phyloP scores from a whole-genome alignment of 305 asterid genomes.

The Euphrasia arctica region DNA sequence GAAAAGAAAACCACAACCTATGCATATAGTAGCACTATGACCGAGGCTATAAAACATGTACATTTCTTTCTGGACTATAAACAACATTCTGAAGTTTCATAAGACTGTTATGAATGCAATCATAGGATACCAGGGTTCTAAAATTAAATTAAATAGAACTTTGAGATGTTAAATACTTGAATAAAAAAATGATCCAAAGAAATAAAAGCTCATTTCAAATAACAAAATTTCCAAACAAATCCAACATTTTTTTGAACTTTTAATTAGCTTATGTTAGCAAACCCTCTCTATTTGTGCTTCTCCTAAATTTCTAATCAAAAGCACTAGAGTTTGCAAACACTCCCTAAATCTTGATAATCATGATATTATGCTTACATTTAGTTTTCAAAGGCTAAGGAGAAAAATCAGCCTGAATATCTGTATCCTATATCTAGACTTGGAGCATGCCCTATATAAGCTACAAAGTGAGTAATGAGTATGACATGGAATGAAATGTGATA shows the following conservation, averaged over 20 bases:
- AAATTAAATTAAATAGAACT: background rate
- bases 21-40: conserved; percentile 12
- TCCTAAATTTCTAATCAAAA: background rate
- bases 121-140: background rate
- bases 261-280: background rate
- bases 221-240: background rate
- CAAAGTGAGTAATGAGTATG: background rate
- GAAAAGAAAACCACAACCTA: conserved; percentile 15
- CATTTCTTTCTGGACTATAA: conserved; percentile 6
- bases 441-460: background rate
- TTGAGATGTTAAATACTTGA: conserved; percentile 16
- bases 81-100: conserved; percentile 10
- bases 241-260: background rate
- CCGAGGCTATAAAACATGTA: background rate
- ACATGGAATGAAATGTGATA: conserved; percentile 16
- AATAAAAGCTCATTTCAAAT: background rate
- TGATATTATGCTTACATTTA: conserved; percentile 3
- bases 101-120: background rate
- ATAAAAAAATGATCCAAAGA: background rate
- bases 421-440: conserved; percentile 15
- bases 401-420: conserved; percentile 1
- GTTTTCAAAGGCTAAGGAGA: conserved; percentile 8
- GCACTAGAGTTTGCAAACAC: background rate
- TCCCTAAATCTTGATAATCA: conserved; percentile 5
- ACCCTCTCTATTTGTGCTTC: background rate